Percentiles rank a stretch among this genome's conserved stretches.
Evolutionary conservation across 371 early-diverging fungal genomes (phyloP).

Genomic region (Racocetra persica): DNA sequence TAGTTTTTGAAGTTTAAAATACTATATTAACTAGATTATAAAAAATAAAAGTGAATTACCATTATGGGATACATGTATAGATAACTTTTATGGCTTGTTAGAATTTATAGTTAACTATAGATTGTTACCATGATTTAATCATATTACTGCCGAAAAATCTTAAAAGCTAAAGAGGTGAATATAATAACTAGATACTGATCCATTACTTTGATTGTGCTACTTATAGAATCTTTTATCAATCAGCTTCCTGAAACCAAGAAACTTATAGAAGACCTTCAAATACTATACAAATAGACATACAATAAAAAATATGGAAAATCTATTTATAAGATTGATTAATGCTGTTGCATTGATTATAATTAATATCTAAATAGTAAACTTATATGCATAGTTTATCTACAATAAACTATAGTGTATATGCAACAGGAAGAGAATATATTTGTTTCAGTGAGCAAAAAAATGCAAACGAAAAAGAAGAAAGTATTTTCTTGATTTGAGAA

Average conservation of each 20-base stretch:
- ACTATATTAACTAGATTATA: slow-evolving; percentile 13
- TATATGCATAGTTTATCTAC: slow-evolving; percentile 16
- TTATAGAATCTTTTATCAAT: slow-evolving; percentile 12
- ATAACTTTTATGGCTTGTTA: background rate
- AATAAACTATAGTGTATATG: slow-evolving; percentile 2
- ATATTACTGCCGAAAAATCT: background rate
- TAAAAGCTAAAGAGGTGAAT: slow-evolving; percentile 9
- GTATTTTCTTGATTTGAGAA: slow-evolving; percentile 16
- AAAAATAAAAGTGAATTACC: background rate
- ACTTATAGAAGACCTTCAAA: slow-evolving; percentile 12
- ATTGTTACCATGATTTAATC: background rate
- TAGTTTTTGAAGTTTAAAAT: slow-evolving; percentile 7
- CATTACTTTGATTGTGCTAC: background rate
- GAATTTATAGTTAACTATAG: slow-evolving; percentile 16
- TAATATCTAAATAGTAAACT: slow-evolving; percentile 27
- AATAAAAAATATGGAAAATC: slow-evolving; percentile 27
- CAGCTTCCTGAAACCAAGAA: background rate
- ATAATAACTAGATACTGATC: slow-evolving; percentile 11
- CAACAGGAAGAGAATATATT: slow-evolving; percentile 24
- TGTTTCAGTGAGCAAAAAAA: slow-evolving; percentile 14
- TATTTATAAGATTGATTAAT: slow-evolving; percentile 31
- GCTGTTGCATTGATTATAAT: background rate
- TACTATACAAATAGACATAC: background rate
- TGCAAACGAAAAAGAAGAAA: slow-evolving; percentile 8
- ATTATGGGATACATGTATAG: slow-evolving; percentile 9